phyloP scores from a whole-genome alignment of 768 basidiomycete species.

The Lactarius deliciosus region DNA sequence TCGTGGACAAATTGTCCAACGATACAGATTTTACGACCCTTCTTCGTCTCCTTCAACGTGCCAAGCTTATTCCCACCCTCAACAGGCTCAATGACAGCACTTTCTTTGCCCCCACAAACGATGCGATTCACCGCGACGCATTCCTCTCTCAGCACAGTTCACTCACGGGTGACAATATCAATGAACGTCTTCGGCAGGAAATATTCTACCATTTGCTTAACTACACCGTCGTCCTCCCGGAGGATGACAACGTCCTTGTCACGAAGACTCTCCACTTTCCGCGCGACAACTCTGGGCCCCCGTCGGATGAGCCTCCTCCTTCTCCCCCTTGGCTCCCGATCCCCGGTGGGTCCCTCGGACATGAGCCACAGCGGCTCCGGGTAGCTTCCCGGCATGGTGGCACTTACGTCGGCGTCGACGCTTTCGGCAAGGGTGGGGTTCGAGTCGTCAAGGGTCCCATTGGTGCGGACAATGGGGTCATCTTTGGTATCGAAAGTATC shows the following conservation, averaged over 20 bases:
- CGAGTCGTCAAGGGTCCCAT: conserved; percentile 56
- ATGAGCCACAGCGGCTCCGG: conserved; percentile 79
- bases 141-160: conserved; percentile 40
- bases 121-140: conserved; percentile 66
- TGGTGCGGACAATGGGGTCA: conserved; percentile 70
- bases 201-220: conserved; percentile 95
- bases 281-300: conserved; percentile 53
- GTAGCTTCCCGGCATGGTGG: conserved; percentile 49
- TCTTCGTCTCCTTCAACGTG: conserved; percentile 72
- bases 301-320: conserved; percentile 68
- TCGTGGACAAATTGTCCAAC: conserved; percentile 73
- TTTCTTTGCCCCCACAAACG: conserved; percentile 94
- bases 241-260: conserved; percentile 41
- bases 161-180: conserved; percentile 71
- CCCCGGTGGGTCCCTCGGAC: conserved; percentile 78
- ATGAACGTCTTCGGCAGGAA: conserved; percentile 82
- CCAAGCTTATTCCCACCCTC: conserved; percentile 88
- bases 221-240: conserved; percentile 57
- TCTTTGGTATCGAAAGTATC: conserved; percentile 74
- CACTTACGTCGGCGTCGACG: conserved; percentile 70
- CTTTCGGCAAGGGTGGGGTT: conserved; percentile 74
- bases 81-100: conserved; percentile 83
- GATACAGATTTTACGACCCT: conserved; percentile 80
- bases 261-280: conserved; percentile 73
- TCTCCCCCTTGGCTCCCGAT: conserved; percentile 83